Base-by-base conservation (phyloP, 768 basidiomycete species). In the Boletus rufocinnamomeus region DNA sequence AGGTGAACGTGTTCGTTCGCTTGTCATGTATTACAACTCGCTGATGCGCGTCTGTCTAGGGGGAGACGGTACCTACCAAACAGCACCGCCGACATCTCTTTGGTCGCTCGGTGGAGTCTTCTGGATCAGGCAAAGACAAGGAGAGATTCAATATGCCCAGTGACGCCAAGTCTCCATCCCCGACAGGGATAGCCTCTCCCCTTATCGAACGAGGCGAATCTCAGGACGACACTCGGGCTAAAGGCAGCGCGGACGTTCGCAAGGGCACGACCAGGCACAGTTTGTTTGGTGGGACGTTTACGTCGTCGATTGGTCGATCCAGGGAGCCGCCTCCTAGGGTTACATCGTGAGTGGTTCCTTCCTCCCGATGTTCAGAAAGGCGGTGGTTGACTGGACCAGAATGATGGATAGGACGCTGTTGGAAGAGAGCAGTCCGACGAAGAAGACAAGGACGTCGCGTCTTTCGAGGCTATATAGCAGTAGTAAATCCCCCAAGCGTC, bases 321-420 rank as follows among this genome's bases (percentile, higher is more conserved):
- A 76, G 94, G 63, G 95, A 97, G 70, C 94, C 94, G 1, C 81
- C 93, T 0, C 93, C 92, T 19, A 83, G 83, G 72, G 86, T 85
- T 63, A 82, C 85, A 25, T 66, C 76, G 88, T 88, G 68, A 66
- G 87, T 79, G 46, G 51, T 62, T 43, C n/a, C n/a, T 54, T 11
- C 13, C 38, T 54, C 30, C 34, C 49, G 3, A 9, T 52, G 16
- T 56, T 37, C 57, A 23, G n/a, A 27, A 21, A 9, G 28, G 13
- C 4, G 2, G 16, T 23, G 16, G 32, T 54, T 57, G 57, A 54
- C 51, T 9, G 21, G 2, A 21, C 14, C 19, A 17, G 27, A 23
- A 27, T n/a, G 40, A 45, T 41, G 51, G 6, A 40, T 56, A 79
- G 71, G 54, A 71, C 71, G 8, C 21, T 71, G 14, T 53, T 69